Base-by-base conservation (phyloP, 2,329 filamentous ascomycete genomes). In the Monosporascus sp. region DNA sequence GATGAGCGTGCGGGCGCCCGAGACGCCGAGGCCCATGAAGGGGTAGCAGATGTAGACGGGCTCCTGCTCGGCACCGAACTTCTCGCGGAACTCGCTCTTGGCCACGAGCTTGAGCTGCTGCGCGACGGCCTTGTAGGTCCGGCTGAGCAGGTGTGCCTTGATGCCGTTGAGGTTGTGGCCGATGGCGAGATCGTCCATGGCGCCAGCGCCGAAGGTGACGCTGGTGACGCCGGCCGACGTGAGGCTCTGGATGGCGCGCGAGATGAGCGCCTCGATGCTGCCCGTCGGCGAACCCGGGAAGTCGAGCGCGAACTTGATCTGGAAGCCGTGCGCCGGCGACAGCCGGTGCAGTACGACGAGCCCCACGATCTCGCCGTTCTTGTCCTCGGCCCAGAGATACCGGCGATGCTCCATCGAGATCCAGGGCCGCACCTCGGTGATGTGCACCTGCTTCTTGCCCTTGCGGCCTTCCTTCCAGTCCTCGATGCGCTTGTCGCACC, bases 241-340 rank as follows among this genome's bases (percentile, higher is more conserved):
- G 11, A 83, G 78, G 14, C 76, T 74, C 64, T 84, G 82, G 47
- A 70, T 61, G 41, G 77, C 71, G 37, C 77, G 75, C 1, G 74
- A 73, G 49, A 95, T 88, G 41, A 94, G 81, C 41, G 87, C 81
- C 74, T 97, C 92, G 58, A 96, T 96, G 37, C 89, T 87, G 47
- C 92, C 92, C 45, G 84, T 89, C n/a, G 92, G 88, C 1, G 91
- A 83, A 26, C 83, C 84, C 0, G 91, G 92, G 78, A 97, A 96
- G 71, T 97, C 91, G 51, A 97, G 84, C n/a, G 88, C 89, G 77
- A 94, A 96, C 76, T 97, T 97, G 68, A 96, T 87, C 75, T 97
- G 92, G 84, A 91, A 95, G 51, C 92, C 92, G 68, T 95, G 84
- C 37, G 82, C 78, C 2, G 91, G 89, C 3, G 88, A 83, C 28